Conservation (phyloP, 805 yeast species). For the Nakazawaea siamensis region DNA sequence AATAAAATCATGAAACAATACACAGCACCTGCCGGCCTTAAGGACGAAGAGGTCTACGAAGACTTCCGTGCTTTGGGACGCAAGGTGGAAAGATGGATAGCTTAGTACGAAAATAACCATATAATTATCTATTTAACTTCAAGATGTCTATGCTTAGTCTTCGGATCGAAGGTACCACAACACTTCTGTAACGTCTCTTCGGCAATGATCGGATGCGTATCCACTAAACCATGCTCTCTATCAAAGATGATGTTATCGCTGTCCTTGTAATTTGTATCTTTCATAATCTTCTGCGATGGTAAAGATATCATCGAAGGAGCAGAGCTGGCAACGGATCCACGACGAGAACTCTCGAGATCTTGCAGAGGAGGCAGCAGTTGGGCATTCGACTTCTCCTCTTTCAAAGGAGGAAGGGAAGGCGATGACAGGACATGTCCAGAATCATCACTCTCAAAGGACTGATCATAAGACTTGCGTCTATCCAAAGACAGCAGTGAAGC, state of each 20-base stretch:
- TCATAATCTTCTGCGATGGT: neutral
- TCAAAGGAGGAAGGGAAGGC: neutral
- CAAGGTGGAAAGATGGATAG: conserved; percentile 3
- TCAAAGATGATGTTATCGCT: conserved; percentile 3
- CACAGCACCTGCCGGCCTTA: conserved; percentile 1
- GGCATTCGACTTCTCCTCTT: neutral
- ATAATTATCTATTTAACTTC: neutral
- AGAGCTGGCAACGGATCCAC: neutral
- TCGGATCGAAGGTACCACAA: conserved; percentile 7
- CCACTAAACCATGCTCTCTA: conserved; percentile 8
- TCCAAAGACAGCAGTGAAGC: too few species aligned
- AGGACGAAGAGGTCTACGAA: conserved; percentile 6
- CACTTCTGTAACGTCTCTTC: conserved; percentile 7
- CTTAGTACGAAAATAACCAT: neutral
- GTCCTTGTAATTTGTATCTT: conserved; percentile 3
- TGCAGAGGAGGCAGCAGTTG: neutral
- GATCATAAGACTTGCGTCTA: conserved; percentile 2
- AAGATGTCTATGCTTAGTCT: conserved; percentile 5
- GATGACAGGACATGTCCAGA: too few species aligned
- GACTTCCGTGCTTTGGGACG: conserved; percentile 9
- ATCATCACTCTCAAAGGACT: too few species aligned
- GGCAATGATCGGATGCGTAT: conserved; percentile 3
- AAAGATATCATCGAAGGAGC: conserved; percentile 1
- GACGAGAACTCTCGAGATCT: neutral
- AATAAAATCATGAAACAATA: conserved; percentile 9